These are phyloP conservation scores for Ogataea populi-albae DNA, from an alignment of 805 yeast species.

Conservation along the genomic window DNA sequence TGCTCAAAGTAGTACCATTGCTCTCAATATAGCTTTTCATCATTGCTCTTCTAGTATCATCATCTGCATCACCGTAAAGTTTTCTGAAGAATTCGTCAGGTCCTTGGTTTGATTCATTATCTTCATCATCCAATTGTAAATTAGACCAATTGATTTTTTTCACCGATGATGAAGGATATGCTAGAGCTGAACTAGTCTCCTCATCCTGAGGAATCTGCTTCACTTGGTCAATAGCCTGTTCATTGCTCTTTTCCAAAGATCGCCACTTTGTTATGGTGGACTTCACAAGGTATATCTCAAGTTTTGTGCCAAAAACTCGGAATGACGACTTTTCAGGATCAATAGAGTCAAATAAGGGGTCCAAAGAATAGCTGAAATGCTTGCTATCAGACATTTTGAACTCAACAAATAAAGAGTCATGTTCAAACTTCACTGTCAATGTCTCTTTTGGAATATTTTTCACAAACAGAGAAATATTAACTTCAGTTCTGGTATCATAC, in stretches of 20 bases:
- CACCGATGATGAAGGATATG: conserved; percentile 65
- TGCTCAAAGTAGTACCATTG: conserved; percentile 88
- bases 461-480: conserved; percentile 70
- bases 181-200: conserved; percentile 10
- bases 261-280: conserved; percentile 49
- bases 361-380: conserved; percentile 50
- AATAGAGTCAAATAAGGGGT: conserved; percentile 52
- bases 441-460: conserved; percentile 57
- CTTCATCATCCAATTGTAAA: conserved; percentile 37
- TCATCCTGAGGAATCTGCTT: conserved; percentile 7
- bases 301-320: conserved; percentile 64
- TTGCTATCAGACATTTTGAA: conserved; percentile 50
- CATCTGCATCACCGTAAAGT: conserved; percentile 76
- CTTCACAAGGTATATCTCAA: conserved; percentile 67
- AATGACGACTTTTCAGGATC: conserved; percentile 42
- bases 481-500: conserved; percentile 60
- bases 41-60: conserved; percentile 90
- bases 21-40: conserved; percentile 94
- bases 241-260: conserved; percentile 38
- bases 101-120: conserved; percentile 44
- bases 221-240: conserved; percentile 9
- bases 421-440: conserved; percentile 38
- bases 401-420: conserved; percentile 37
- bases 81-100: conserved; percentile 71
- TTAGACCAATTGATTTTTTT: conserved; percentile 70